Percentiles rank a stretch among this genome's conserved stretches.
phyloP scores from a whole-genome alignment of 768 basidiomycete genomes.

The Tulasnella sp. region DNA sequence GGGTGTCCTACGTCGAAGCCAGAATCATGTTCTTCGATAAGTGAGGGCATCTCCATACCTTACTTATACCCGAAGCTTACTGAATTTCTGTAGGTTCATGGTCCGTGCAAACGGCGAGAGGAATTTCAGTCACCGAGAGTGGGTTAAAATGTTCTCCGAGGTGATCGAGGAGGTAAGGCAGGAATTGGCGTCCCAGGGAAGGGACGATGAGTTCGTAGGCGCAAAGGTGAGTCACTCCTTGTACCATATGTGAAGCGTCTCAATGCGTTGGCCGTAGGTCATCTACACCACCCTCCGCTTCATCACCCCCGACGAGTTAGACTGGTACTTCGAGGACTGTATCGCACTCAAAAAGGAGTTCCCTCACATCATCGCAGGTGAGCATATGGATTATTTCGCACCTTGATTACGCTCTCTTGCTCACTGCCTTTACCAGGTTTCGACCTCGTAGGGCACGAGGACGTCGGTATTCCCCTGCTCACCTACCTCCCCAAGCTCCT shows the following conservation, averaged over 20 bases:
- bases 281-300: slow-evolving; percentile 56
- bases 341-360: slow-evolving; percentile 60
- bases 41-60: slow-evolving; percentile 28
- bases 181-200: slow-evolving; percentile 39
- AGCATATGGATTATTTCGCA: slow-evolving; percentile 3
- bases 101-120: slow-evolving; percentile 41
- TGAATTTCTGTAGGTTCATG: slow-evolving; percentile 37
- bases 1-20: slow-evolving; percentile 57
- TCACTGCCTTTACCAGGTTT: slow-evolving; percentile 39
- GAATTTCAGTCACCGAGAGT: slow-evolving; percentile 48
- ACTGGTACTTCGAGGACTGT: slow-evolving; percentile 62
- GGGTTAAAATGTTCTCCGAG: slow-evolving; percentile 41
- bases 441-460: slow-evolving; percentile 70
- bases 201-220: slow-evolving; percentile 51
- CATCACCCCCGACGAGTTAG: slow-evolving; percentile 43
- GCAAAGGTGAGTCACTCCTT: slow-evolving; percentile 37
- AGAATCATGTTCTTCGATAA: slow-evolving; percentile 51
- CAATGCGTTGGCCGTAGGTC: slow-evolving; percentile 33
- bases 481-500: slow-evolving; percentile 51
- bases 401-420: neutral
- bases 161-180: slow-evolving; percentile 42
- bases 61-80: neutral
- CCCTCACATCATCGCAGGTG: slow-evolving; percentile 58
- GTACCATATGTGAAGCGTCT: neutral
- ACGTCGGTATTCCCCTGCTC: slow-evolving; percentile 43